Evolutionary conservation across 2,329 filamentous ascomycete genomes (phyloP).

Genomic region (Fusarium newnesense): DNA sequence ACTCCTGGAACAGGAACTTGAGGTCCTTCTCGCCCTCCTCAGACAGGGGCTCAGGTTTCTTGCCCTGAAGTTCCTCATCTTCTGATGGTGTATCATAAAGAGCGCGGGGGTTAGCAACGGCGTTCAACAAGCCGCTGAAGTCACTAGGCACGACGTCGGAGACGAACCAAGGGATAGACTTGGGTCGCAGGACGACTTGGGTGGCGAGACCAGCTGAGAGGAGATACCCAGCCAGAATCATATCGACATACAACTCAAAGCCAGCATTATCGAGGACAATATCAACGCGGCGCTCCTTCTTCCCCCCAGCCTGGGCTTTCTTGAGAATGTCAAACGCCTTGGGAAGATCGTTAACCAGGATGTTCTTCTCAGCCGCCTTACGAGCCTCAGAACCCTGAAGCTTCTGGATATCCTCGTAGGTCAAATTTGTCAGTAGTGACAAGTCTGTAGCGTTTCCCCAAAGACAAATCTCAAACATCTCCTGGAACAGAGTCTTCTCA

Average conservation of each 20-base stretch:
- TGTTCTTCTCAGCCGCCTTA: conserved; percentile 89
- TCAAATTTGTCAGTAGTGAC: conserved; percentile 87
- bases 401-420: conserved; percentile 97
- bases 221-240: conserved; percentile 91
- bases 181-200: conserved; percentile 87
- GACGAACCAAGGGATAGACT: conserved; percentile 97
- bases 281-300: conserved; percentile 81
- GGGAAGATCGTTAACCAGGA: conserved; percentile 85
- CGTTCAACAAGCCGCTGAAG: conserved; percentile 83
- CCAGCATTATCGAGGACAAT: conserved; percentile 97
- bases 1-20: conserved; percentile 82
- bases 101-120: conserved; percentile 77
- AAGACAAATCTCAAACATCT: conserved; percentile 96
- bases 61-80: conserved; percentile 68
- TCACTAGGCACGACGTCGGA: conserved; percentile 91
- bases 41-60: conserved; percentile 69
- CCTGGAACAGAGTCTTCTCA: conserved; percentile 82
- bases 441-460: conserved; percentile 98
- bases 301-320: conserved; percentile 70
- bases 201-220: conserved; percentile 87
- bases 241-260: conserved; percentile 95
- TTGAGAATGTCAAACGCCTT: conserved; percentile 76
- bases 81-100: conserved; percentile 84
- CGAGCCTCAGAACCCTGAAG: conserved; percentile 89
- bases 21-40: conserved; percentile 75